Evolutionary conservation across 352 stramenopile species (phyloP), one percentile per base, ranked within the genome.

Genomic region (Phytophthora pluvialis): DNA sequence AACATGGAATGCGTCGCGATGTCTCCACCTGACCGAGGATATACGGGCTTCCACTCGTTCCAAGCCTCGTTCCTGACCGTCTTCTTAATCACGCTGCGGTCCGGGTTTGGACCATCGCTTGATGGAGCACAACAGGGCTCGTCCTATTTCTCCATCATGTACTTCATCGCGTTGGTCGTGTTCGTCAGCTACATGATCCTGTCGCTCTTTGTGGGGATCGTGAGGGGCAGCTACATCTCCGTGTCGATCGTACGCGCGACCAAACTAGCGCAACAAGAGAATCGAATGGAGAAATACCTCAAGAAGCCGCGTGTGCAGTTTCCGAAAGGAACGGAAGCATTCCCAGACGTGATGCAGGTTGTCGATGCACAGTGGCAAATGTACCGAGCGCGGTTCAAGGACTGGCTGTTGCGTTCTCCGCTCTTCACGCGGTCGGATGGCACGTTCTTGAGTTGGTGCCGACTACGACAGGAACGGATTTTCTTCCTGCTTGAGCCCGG

Each of bases 131-230:
- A 91, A 29, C 85, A 93, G 35, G 80, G 81, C 1, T 83, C 81
- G 32, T 95, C 85, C 1, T 91, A 85, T 36, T 81, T 93, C 45
- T 74, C 78, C 3, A 86, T 95, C 52, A 60, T 91, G 57, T 94
- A 91, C 45, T 95, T 95, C 59, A 83, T 94, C 48, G 83, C 64
- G 7, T 64, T 94, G 4, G 84, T 93, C 43, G 81, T 95, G 0
- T 92, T 95, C 29, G 83, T 95, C 0, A 93, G 83, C 35, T 94
- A 91, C 66, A 94, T 93, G 82, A 92, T 94, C 38, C 66, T 91
- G 2, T 89, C 85, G 12, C 64, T 95, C 0, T 94, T 94, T 36
- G 83, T 94, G 18, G 85, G 85, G 5, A 91, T 95, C 48, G 83
- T 95, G n/a, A 81, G 87, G 33, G 83, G 78, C 8, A 91, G 81